Evolutionary conservation across 495 filamentous ascomycete genomes (phyloP).

Genomic region (Apodospora peruviana): DNA sequence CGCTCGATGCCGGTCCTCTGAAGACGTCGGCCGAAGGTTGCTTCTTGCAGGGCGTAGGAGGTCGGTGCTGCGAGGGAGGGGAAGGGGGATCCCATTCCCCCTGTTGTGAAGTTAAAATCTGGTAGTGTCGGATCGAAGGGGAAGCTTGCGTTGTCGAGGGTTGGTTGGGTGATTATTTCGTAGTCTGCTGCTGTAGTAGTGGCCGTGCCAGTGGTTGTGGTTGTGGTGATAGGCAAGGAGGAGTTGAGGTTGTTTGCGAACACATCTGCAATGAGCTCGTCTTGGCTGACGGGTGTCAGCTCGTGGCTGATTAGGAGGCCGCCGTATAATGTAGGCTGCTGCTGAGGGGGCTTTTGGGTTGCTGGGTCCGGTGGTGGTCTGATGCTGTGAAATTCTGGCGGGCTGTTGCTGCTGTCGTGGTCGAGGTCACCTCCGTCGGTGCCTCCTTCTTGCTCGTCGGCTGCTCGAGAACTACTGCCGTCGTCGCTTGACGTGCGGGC

Average conservation of each 20-base stretch:
- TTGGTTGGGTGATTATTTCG: slow-evolving; percentile 31
- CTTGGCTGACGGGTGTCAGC: slow-evolving; percentile 7
- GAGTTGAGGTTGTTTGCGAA: slow-evolving; percentile 1
- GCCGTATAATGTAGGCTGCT: slow-evolving; percentile 5
- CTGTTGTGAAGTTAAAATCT: slow-evolving; percentile 28
- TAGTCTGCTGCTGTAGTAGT: slow-evolving; percentile 9
- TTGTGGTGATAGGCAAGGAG: not conserved
- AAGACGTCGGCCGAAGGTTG: slow-evolving; percentile 63
- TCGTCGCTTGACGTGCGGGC: slow-evolving; percentile 33
- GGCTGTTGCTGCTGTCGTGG: not conserved
- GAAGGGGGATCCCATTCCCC: slow-evolving; percentile 15
- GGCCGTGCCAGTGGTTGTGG: not conserved
- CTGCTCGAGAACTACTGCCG: slow-evolving; percentile 18
- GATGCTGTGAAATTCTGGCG: not conserved
- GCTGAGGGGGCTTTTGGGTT: not conserved
- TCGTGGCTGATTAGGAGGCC: slow-evolving; percentile 28
- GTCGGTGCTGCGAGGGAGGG: slow-evolving; percentile 30
- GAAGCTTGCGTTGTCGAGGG: slow-evolving; percentile 31
- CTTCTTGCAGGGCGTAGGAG: slow-evolving; percentile 55
- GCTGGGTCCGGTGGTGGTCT: not conserved
- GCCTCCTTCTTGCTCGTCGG: not conserved
- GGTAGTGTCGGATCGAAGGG: slow-evolving; percentile 12
- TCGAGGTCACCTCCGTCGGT: not conserved
- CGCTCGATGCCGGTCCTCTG: slow-evolving; percentile 62
- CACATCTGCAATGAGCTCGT: not conserved